A percentile compares a stretch with the other conserved stretches of the same genome.
phyloP scores from a whole-genome alignment of 371 early-diverging fungal genomes.

The Saksenaea oblongispora region DNA sequence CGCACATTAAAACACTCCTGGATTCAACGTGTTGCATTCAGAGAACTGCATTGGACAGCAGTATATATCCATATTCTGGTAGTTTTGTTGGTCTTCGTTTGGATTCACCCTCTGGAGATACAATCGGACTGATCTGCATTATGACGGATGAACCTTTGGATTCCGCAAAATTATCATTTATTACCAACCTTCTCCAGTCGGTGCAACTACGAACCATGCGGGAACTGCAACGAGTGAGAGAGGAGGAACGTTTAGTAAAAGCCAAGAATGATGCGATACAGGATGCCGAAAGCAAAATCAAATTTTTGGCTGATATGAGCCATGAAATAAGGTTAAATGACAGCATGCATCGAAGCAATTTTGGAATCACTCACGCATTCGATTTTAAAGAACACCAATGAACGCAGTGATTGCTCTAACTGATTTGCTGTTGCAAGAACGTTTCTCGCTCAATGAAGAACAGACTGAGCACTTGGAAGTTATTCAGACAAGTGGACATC shows the following conservation, averaged over 20 bases:
- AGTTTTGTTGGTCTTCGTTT: slow-evolving; percentile 18
- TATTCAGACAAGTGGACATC: slow-evolving; percentile 63
- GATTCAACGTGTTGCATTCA: slow-evolving; percentile 10
- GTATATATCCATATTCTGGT: background rate
- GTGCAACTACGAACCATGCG: slow-evolving; percentile 40
- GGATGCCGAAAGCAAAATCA: slow-evolving; percentile 62
- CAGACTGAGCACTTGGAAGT: slow-evolving; percentile 60
- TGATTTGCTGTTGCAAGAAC: slow-evolving; percentile 55
- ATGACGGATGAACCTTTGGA: slow-evolving; percentile 16
- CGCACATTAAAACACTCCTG: slow-evolving; percentile 8
- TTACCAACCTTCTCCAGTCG: slow-evolving; percentile 24
- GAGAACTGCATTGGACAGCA: background rate
- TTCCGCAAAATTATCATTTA: slow-evolving; percentile 5
- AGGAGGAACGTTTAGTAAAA: slow-evolving; percentile 45
- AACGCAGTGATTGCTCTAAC: slow-evolving; percentile 65
- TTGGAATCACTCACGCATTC: background rate
- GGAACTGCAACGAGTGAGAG: slow-evolving; percentile 47
- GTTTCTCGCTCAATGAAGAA: slow-evolving; percentile 48
- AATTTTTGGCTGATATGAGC: slow-evolving; percentile 63
- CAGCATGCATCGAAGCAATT: background rate
- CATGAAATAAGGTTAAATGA: slow-evolving; percentile 46
- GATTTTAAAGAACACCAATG: slow-evolving; percentile 53
- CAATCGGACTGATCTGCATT: slow-evolving; percentile 14
- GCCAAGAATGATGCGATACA: slow-evolving; percentile 53
- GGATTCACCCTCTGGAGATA: slow-evolving; percentile 5